Evolutionary conservation across 2,329 filamentous ascomycete genomes (phyloP).

Genomic region (Cryoendolithus antarcticus): DNA sequence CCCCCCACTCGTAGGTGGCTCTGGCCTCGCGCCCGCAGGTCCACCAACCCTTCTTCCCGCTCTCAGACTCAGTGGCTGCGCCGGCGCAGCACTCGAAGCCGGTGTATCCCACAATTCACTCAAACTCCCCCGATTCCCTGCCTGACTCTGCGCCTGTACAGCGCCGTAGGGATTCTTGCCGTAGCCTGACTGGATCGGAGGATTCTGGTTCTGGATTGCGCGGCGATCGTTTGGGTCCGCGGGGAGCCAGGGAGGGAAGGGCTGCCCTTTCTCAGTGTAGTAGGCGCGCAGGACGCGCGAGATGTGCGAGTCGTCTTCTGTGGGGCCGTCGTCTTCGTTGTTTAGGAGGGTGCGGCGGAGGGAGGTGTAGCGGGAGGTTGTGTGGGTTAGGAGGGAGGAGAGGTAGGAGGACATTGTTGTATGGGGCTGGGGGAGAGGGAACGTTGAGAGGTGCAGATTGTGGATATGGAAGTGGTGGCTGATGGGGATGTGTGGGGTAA

Average conservation of each 20-base stretch:
- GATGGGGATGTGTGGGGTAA: no score
- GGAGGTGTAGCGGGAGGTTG: conserved; percentile 44
- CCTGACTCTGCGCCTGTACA: conserved; percentile 9
- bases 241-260: conserved; percentile 77
- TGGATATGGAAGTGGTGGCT: no score
- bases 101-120: conserved; percentile 48
- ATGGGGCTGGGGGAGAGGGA: no score
- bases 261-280: conserved; percentile 76
- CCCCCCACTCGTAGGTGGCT: conserved; percentile 19
- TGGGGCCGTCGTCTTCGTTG: conserved; percentile 41
- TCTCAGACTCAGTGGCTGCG: conserved; percentile 33
- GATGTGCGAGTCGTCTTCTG: conserved; percentile 83
- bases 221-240: conserved; percentile 68
- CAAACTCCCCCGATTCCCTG: conserved; percentile 35
- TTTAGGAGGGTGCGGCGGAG: conserved; percentile 56
- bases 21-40: conserved; percentile 9
- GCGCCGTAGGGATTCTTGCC: conserved; percentile 18
- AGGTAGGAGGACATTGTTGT: conserved; percentile 65
- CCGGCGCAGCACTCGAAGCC: conserved; percentile 20
- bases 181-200: conserved; percentile 7
- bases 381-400: conserved; percentile 53
- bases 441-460: no score
- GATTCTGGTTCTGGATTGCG: conserved; percentile 28
- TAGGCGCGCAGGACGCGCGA: conserved; percentile 86
- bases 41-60: conserved; percentile 10